These are phyloP conservation scores for Truncatella angustata DNA, from an alignment of 2,329 filamentous ascomycete genomes.

Conservation along the genomic window DNA sequence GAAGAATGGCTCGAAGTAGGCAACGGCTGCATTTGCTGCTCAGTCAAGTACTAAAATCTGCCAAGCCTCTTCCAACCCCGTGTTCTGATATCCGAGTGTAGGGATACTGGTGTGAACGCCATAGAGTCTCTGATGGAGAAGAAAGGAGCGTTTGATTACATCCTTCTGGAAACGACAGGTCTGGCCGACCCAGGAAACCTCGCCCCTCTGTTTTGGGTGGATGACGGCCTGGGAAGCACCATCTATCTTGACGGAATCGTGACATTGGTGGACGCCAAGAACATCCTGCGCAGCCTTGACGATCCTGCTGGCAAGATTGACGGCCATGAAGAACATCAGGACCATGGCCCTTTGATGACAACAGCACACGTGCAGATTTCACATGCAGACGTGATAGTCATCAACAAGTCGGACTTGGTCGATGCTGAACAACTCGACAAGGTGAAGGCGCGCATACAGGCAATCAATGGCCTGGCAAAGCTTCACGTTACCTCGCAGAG, in stretches of 20 bases:
- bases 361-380: constrained; percentile 96
- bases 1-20: constrained; percentile 95
- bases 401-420: constrained; percentile 93
- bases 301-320: constrained; percentile 59
- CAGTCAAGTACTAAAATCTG: constrained; percentile 63
- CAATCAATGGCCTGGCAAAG: constrained; percentile 88
- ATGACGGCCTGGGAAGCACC: constrained; percentile 89
- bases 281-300: constrained; percentile 79
- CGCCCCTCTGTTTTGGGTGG: constrained; percentile 95
- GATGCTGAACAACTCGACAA: constrained; percentile 63
- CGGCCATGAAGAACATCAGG: constrained; percentile 48
- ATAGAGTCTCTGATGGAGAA: constrained; percentile 96
- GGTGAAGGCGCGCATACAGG: constrained; percentile 69
- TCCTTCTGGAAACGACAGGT: constrained; percentile 92
- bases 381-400: constrained; percentile 89
- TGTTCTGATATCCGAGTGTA: constrained; percentile 33
- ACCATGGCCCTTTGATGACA: constrained; percentile 70
- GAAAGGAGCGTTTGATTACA: constrained; percentile 93
- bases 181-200: constrained; percentile 94
- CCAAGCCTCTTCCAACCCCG: not conserved
- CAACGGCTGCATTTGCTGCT: constrained; percentile 97
- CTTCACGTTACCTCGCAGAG: constrained; percentile 80
- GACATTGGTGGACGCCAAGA: constrained; percentile 92
- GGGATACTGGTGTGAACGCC: constrained; percentile 88
- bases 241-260: constrained; percentile 98